Base-by-base conservation (phyloP, 257 asterid species). In the Rhazya stricta region DNA sequence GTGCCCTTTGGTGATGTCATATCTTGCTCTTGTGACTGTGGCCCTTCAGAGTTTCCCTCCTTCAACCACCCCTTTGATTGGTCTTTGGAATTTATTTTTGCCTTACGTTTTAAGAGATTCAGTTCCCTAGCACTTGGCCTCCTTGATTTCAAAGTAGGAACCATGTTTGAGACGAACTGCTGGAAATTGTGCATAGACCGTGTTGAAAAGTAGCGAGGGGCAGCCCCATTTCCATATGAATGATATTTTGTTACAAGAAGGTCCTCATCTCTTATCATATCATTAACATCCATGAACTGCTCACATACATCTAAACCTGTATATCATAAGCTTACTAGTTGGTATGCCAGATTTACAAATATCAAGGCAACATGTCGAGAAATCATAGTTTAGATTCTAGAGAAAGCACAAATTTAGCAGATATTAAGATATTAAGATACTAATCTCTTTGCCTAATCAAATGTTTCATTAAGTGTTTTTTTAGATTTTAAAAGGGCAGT, bases 61-160 rank as follows among this genome's bases (percentile, higher is more conserved):
- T 89, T 92, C 6, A 92, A 61, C 94, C 98, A 91, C 45, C 89
- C 92, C 77, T 92, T 95, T 45, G 91, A 74, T 78, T 91, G 99
- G 79, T 95, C 99, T 84, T 95, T 95, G 25, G 92, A 90, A 79
- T 76, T 87, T 83, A 75, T 86, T 85, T 91, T 95, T 42, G 99
- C 99, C 86, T 92, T 92, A 56, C 99, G 89, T 81, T 95, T 95
- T 83, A 95, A 81, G 79, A 95, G 91, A 89, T 95, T 95, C 76
- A 95, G 82, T 81, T 95, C 99, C 83, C 99, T 87, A 57, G 99
- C 98, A 91, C 99, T 95, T 76, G 97, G 97, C 87, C 98, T 85
- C 84, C 98, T 83, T 69, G 97, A 88, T 83, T 93, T 91, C 61
- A 89, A 86, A 80, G 88, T 82, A 72, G 98, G 99, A 46, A 86